Percentiles rank a stretch among this genome's conserved stretches.
Conservation (phyloP, 495 filamentous ascomycete genomes). For the Aspergillus baeticus region DNA sequence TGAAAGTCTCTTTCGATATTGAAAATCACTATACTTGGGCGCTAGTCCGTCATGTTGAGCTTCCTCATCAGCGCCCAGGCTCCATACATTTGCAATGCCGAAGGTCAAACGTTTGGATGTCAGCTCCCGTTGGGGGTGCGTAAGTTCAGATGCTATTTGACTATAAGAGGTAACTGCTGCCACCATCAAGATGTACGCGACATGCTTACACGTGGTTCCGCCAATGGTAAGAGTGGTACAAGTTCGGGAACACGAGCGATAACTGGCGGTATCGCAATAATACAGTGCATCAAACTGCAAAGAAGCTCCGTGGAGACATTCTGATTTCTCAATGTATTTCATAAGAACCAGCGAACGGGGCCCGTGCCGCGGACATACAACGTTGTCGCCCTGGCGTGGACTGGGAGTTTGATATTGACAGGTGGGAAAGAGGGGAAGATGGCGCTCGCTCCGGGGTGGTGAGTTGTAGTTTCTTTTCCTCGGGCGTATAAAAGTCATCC, state of each 20-base stretch:
- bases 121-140: neutral
- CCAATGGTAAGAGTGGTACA: neutral
- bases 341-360: slow-evolving; percentile 1
- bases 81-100: neutral
- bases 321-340: slow-evolving; percentile 8
- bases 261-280: slow-evolving; percentile 4
- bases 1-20: neutral
- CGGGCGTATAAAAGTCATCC: neutral
- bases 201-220: slow-evolving; percentile 8
- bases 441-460: neutral
- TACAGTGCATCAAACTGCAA: neutral
- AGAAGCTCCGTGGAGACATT: slow-evolving; percentile 11
- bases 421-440: slow-evolving; percentile 5
- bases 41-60: no score
- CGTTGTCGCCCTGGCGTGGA: neutral
- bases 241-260: neutral
- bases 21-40: neutral
- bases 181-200: neutral
- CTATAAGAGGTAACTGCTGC: neutral
- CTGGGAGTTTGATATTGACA: neutral
- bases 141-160: neutral
- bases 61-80: neutral
- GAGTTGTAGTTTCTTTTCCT: slow-evolving; percentile 2
- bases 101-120: neutral
- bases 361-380: slow-evolving; percentile 10